Base-by-base conservation (phyloP, 1,284 basidiomycete genomes). In the Boletus austroedulis region DNA sequence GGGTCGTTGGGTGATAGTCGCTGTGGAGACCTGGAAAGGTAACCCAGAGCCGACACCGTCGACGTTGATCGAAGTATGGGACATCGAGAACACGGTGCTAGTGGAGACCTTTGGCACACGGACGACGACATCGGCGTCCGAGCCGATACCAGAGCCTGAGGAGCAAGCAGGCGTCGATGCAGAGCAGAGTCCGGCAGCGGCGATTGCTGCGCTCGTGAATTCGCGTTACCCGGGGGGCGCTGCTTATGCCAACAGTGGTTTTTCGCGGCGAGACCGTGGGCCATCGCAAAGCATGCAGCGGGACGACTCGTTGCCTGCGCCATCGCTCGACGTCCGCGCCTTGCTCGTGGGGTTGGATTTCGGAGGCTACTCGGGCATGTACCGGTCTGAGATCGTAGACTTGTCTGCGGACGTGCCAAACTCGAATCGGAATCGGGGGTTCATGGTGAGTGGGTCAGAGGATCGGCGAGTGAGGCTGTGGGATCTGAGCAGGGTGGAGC, bases 1-100 rank as follows among this genome's bases (percentile, higher is more conserved):
- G 61, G 93, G 93, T 0, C 86, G 89, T 48, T 97, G 93, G 92
- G 80, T 98, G 28, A 85, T 96, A 73, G 90, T 96, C 28, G 85
- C 94, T 0, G 76, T 87, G 12, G 90, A 92, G 62, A 75, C 78
- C 1, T 76, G 77, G 43, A 79, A 77, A 61, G 77, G 76, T 19
- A 65, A 55, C 17, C 63, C 68, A 4, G 80, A 83, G 55, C 71
- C 74, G 28, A 64, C 73, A 28, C 74, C 77, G 32, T 76, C 78
- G 44, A 80, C 79, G 34, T 68, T 90, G 46, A 76, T 90, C 7
- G 90, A 93, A 66, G 86, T 90, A 1, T 92, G 90, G 90, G 89
- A 93, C 65, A 82, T 92, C 51, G 90, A 91, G 71, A 82, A 82
- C 64, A 79, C 82, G 2, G 66, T 73, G 11, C 74, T 91, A 28